Conservation (phyloP, 257 asterid genomes). For the Paulownia fortunei region DNA sequence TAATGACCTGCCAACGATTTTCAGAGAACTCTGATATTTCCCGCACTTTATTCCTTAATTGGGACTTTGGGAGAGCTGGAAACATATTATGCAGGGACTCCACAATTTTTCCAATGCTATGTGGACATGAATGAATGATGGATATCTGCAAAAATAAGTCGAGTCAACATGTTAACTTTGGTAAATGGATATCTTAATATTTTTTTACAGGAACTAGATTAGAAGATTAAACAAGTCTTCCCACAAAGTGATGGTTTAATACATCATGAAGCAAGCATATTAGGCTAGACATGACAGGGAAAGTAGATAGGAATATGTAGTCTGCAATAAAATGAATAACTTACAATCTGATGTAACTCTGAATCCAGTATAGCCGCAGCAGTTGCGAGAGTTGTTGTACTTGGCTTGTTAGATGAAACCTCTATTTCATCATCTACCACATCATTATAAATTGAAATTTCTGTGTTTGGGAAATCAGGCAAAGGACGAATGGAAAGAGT, state of each 20-base stretch:
- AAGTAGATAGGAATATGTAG: background rate
- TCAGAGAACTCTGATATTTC: constrained; percentile 71
- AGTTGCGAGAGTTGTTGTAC: constrained; percentile 38
- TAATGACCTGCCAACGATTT: constrained; percentile 80
- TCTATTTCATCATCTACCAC: constrained; percentile 47
- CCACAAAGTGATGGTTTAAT: background rate
- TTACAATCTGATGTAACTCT: constrained; percentile 73
- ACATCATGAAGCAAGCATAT: background rate
- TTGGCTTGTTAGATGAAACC: constrained; percentile 49
- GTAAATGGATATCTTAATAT: background rate
- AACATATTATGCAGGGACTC: constrained; percentile 58
- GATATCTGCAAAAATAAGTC: constrained; percentile 46
- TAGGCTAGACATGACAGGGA: background rate
- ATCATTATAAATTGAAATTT: constrained; percentile 45
- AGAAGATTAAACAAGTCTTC: background rate
- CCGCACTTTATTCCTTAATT: constrained; percentile 67
- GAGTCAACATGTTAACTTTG: background rate
- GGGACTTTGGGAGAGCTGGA: constrained; percentile 59
- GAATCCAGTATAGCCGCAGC: constrained; percentile 56
- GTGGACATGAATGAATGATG: constrained; percentile 60
- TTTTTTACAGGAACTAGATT: background rate
- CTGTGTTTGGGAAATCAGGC: constrained; percentile 50
- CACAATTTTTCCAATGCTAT: constrained; percentile 59
- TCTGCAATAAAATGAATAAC: constrained; percentile 28
- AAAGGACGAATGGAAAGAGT: constrained; percentile 59